Evolutionary conservation across 2,329 filamentous ascomycete genomes (phyloP).

Genomic region (Cladosporium austrohemisphaericum): DNA sequence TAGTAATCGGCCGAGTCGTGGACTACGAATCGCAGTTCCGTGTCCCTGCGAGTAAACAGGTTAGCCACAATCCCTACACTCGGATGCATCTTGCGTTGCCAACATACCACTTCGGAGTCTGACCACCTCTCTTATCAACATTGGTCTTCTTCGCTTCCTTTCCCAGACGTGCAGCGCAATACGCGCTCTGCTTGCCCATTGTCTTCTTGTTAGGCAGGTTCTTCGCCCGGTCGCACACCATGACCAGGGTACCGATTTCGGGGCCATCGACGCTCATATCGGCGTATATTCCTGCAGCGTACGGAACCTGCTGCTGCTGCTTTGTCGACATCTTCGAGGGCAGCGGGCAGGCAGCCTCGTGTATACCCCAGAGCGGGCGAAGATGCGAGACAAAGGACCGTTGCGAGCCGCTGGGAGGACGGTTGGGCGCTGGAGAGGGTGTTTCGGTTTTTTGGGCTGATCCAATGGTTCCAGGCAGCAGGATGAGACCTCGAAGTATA

Average conservation of each 20-base stretch:
- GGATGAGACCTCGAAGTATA: not conserved
- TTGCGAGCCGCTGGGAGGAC: not conserved
- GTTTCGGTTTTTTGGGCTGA: not conserved
- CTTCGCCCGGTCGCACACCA: slow-evolving; percentile 90
- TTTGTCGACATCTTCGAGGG: slow-evolving; percentile 33
- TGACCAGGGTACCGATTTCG: slow-evolving; percentile 85
- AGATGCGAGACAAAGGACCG: slow-evolving; percentile 4
- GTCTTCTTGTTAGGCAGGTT: slow-evolving; percentile 95
- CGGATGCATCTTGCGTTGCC: no score
- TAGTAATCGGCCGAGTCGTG: slow-evolving; percentile 97
- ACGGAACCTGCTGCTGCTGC: slow-evolving; percentile 40
- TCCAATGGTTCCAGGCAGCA: slow-evolving; percentile 10
- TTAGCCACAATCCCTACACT: slow-evolving; percentile 6
- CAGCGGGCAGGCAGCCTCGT: slow-evolving; percentile 9
- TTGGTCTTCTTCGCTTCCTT: slow-evolving; percentile 98
- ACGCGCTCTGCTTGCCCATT: slow-evolving; percentile 97
- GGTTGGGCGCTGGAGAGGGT: not conserved
- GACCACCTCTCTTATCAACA: slow-evolving; percentile 88
- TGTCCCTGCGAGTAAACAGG: slow-evolving; percentile 65
- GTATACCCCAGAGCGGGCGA: slow-evolving; percentile 10
- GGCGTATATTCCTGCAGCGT: slow-evolving; percentile 89
- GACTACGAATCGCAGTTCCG: slow-evolving; percentile 92
- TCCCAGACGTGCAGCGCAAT: slow-evolving; percentile 86
- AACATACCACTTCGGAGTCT: slow-evolving; percentile 88
- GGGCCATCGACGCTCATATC: slow-evolving; percentile 93